Conservation (phyloP, 345 rosid species). For the Bruguiera parviflora region DNA sequence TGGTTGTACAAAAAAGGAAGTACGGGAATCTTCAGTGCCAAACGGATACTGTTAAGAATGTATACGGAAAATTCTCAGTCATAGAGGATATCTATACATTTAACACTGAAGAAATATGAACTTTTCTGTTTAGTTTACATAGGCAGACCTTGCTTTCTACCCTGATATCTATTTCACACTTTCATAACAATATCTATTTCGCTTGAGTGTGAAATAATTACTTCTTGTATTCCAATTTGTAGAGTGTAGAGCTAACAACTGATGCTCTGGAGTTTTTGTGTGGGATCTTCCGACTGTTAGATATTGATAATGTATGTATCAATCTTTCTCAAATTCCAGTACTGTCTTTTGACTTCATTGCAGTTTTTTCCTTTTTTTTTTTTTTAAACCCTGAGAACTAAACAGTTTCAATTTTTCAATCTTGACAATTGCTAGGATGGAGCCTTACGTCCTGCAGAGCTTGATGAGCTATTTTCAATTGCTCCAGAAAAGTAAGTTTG, state of each 20-base stretch:
- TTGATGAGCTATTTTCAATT: conserved; percentile 68
- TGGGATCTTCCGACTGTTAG: conserved; percentile 62
- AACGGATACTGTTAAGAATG: no score
- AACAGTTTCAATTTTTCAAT: conserved; percentile 15
- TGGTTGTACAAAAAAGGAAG: no score
- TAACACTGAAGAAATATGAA: no score
- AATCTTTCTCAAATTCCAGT: conserved; percentile 6
- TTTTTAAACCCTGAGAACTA: background rate
- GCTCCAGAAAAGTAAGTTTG: conserved; percentile 67
- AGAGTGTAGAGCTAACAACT: conserved; percentile 71
- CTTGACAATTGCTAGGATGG: conserved; percentile 56
- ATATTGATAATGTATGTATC: conserved; percentile 60
- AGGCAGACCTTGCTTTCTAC: no score
- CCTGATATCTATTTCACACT: background rate
- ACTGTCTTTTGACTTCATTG: background rate
- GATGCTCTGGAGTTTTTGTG: conserved; percentile 58
- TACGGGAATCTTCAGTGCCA: no score
- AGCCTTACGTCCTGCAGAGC: conserved; percentile 54
- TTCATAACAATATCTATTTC: conserved; percentile 3
- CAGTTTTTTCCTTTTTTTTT: background rate
- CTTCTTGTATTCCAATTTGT: conserved; percentile 22
- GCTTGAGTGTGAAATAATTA: conserved; percentile 1
- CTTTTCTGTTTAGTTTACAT: no score
- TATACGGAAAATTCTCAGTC: no score
- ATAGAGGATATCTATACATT: no score